phyloP scores from a whole-genome alignment of 805 yeast species.

The Spathaspora sp. region DNA sequence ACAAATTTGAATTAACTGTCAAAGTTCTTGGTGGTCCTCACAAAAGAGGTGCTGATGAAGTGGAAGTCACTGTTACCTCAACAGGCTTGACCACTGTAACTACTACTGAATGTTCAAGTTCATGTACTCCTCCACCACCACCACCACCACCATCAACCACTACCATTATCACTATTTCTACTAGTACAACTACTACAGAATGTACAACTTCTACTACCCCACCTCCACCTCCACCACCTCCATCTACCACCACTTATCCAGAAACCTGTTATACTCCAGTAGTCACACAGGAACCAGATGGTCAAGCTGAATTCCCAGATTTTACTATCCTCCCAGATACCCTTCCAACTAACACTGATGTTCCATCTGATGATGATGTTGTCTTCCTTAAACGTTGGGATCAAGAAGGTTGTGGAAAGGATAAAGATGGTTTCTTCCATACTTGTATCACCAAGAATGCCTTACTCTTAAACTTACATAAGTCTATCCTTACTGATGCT shows the following conservation, averaged over 20 bases:
- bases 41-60: background rate
- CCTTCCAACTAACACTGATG: background rate
- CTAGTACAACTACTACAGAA: background rate
- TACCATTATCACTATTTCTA: background rate
- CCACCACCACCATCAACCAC: background rate
- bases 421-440: background rate
- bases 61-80: background rate
- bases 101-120: background rate
- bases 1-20: background rate
- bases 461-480: conserved; percentile 45
- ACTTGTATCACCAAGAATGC: background rate
- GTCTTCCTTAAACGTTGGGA: background rate
- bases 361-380: background rate
- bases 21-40: background rate
- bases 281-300: background rate
- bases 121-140: background rate
- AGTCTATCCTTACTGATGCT: conserved; percentile 39
- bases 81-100: background rate
- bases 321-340: background rate
- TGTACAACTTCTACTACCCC: background rate
- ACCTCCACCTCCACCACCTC: background rate
- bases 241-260: background rate
- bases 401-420: background rate
- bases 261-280: background rate
- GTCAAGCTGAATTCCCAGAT: conserved; percentile 1